Conservation (phyloP, 1,139 yeast genomes). For the Protomyces pachydermus region DNA sequence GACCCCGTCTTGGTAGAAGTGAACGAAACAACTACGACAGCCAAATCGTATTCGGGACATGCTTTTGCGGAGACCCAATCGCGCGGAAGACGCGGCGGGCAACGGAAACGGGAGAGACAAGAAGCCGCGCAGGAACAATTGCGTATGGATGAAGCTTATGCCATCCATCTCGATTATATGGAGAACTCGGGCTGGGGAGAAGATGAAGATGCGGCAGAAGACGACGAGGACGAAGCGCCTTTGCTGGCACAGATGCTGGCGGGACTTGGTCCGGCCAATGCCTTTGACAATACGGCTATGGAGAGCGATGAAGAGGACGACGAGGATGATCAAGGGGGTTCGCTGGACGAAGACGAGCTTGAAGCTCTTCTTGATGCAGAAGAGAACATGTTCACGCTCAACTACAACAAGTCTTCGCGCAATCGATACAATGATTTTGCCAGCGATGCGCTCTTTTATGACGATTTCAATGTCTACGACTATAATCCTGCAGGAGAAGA, state of each 20-base stretch:
- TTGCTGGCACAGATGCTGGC: constrained; percentile 11
- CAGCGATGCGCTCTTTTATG: constrained; percentile 4
- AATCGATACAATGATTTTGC: constrained; percentile 1
- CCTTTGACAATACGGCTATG: not conserved
- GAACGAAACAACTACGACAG: not conserved
- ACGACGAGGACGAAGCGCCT: not conserved
- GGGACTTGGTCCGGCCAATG: not conserved
- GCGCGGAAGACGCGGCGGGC: constrained; percentile 13
- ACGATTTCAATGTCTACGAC: constrained; percentile 20
- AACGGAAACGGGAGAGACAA: constrained; percentile 2
- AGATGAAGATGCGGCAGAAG: constrained; percentile 2
- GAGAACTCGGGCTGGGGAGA: constrained; percentile 22
- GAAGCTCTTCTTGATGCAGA: constrained; percentile 18
- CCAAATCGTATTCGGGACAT: not conserved
- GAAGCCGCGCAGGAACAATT: not conserved
- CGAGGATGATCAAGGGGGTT: not conserved
- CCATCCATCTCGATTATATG: constrained; percentile 18
- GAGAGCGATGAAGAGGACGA: constrained; percentile 15
- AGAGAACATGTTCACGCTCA: constrained; percentile 8
- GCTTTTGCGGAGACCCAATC: constrained; percentile 1
- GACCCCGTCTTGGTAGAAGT: constrained; percentile 1
- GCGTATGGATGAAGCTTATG: constrained; percentile 5
- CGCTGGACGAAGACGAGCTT: constrained; percentile 5
- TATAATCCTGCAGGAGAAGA: constrained; percentile 9
- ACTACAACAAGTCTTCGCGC: constrained; percentile 7